Base-by-base conservation (phyloP, 305 asterid species). In the Fraxinus dipetala region DNA sequence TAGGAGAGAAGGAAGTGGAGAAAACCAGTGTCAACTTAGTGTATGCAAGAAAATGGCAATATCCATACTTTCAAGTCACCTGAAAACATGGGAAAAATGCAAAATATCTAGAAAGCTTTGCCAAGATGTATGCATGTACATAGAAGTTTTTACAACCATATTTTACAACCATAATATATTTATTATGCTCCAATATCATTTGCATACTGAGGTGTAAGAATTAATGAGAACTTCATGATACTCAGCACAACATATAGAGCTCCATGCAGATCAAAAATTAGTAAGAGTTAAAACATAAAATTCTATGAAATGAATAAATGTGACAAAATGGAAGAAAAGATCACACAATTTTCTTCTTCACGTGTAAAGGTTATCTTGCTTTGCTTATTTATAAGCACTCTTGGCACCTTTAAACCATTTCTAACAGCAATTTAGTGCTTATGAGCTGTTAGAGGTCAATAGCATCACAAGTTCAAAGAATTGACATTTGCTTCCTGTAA, bases 251-350 rank as follows among this genome's bases (percentile, higher is more conserved):
- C 9, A 31, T 11, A 80, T 11, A 76, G 22, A 63, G 59, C 82
- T 31, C 40, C 31, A 69, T 61, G 67, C 40, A 74, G 69, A 75
- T 40, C 6, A 40, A 24, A 24, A 11, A 13, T 31, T 70, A n/a
- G 30, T 70, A 61, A 31, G 34, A 38, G 6, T 26, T 59, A 22
- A 63, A 63, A 24, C 54, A 76, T 6, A 65, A 72, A 36, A 56
- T 67, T 63, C 38, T 75, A 43, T 18, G 75, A 80, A 65, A 48
- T 36, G 72, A 74, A 75, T 18, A 18, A 83, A 35, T 18, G 59
- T 6, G 13, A 28, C 38, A 67, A 24, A 61, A 63, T 0, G 6
- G 28, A 18, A 56, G 28, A 56, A 56, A 6, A 22, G 6, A 63
- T 22, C 72, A 22, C 72, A 63, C 8, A 9, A 63, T 63, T 63